Percentiles rank a stretch among this genome's conserved stretches.
Evolutionary conservation across 305 asterid genomes (phyloP).

Genomic region (Fraxinus ornus): DNA sequence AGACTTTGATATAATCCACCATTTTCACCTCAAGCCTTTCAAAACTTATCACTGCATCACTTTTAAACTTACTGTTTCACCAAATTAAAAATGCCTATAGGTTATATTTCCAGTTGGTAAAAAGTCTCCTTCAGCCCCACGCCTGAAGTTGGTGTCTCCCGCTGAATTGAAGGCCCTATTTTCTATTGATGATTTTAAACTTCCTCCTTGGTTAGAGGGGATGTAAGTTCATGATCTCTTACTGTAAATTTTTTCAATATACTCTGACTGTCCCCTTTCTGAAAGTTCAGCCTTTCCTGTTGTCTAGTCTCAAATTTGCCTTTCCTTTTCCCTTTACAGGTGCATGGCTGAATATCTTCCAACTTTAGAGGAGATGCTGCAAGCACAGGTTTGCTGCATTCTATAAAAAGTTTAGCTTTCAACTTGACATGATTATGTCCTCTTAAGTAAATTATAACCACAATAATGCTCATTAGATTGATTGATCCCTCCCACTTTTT

Average conservation of each 20-base stretch:
- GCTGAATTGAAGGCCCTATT: slow-evolving; percentile 72
- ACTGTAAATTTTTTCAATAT: slow-evolving; percentile 1
- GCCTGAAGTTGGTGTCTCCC: slow-evolving; percentile 77
- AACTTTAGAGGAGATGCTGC: slow-evolving; percentile 68
- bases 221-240: slow-evolving; percentile 54
- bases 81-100: slow-evolving; percentile 37
- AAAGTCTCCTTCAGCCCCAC: slow-evolving; percentile 71
- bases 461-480: slow-evolving; percentile 11
- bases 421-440: neutral
- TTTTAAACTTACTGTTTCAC: neutral
- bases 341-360: slow-evolving; percentile 97
- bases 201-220: slow-evolving; percentile 91
- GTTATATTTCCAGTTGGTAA: slow-evolving; percentile 79
- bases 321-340: slow-evolving; percentile 43
- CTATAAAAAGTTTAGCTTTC: neutral
- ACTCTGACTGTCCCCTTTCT: neutral
- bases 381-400: slow-evolving; percentile 58
- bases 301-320: slow-evolving; percentile 8
- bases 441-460: slow-evolving; percentile 5
- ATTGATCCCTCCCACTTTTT: neutral
- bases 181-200: slow-evolving; percentile 82
- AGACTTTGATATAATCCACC: neutral
- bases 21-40: slow-evolving; percentile 14
- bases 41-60: neutral
- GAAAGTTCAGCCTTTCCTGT: slow-evolving; percentile 9